phyloP scores from a whole-genome alignment of 2,329 filamentous ascomycete species.

The Exutisphaerella laricina region DNA sequence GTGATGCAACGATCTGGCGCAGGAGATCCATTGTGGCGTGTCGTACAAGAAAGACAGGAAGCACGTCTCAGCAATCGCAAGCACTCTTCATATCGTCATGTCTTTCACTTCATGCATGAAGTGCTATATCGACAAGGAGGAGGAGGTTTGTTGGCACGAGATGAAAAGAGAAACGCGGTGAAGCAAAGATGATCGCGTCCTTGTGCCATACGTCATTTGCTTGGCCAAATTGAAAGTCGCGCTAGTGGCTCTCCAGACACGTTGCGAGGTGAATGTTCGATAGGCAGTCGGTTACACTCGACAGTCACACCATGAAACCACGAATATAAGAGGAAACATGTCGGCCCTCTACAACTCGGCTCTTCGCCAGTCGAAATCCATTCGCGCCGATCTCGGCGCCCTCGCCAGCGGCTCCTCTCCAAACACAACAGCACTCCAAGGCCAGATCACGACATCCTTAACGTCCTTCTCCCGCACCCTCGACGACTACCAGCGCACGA shows the following conservation, averaged over 20 bases:
- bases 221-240: too few relatives aligned
- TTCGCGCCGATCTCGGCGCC: constrained; percentile 68
- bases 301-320: not conserved
- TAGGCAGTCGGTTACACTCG: too few relatives aligned
- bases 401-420: constrained; percentile 58
- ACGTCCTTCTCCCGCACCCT: constrained; percentile 81
- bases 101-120: too few relatives aligned
- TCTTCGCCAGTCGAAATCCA: constrained; percentile 73
- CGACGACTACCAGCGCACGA: constrained; percentile 82
- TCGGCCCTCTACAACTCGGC: constrained; percentile 74
- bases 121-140: too few relatives aligned
- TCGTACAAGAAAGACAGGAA: not conserved
- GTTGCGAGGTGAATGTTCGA: too few relatives aligned
- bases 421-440: constrained; percentile 49
- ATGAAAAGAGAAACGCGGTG: too few relatives aligned
- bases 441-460: constrained; percentile 71
- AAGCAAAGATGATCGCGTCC: too few relatives aligned
- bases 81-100: constrained; percentile 5
- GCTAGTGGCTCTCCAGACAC: not conserved
- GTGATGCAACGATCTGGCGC: constrained; percentile 85
- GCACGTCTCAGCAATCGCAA: constrained; percentile 7
- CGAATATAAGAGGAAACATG: not conserved
- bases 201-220: too few relatives aligned
- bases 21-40: constrained; percentile 47
- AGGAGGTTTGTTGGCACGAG: too few relatives aligned